A percentile compares a stretch with the other conserved stretches of the same genome.
These are phyloP conservation scores for Cladosporium sp. DNA, from an alignment of 2,329 filamentous ascomycete species.

Conservation along the genomic window DNA sequence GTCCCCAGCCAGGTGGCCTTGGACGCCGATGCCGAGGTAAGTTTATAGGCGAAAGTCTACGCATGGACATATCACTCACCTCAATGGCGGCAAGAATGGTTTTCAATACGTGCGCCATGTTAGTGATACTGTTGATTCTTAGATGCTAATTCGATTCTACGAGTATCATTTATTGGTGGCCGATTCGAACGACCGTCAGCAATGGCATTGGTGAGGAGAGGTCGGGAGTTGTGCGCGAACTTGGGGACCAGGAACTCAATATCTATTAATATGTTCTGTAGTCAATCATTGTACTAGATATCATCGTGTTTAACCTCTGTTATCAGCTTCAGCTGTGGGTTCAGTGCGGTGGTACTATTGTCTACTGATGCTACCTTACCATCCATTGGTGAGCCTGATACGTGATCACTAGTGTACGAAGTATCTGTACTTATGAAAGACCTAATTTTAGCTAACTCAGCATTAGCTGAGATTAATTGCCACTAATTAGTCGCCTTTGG, in stretches of 20 bases:
- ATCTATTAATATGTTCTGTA: background rate
- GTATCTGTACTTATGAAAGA: background rate
- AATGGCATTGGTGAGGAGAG: background rate
- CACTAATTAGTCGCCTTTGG: slow-evolving; percentile 1
- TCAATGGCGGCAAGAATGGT: background rate
- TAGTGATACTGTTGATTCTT: background rate
- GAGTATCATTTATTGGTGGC: background rate
- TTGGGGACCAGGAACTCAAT: background rate
- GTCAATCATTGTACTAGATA: background rate
- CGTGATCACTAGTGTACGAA: background rate
- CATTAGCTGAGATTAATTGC: background rate
- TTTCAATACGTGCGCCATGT: background rate
- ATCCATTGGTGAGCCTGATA: background rate
- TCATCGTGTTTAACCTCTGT: background rate
- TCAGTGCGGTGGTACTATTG: background rate
- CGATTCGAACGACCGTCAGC: background rate
- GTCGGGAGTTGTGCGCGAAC: background rate
- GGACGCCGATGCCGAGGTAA: background rate
- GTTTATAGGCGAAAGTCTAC: background rate
- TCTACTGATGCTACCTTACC: background rate
- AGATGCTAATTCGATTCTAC: background rate
- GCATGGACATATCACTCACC: background rate
- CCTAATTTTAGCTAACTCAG: background rate
- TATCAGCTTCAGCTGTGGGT: background rate
- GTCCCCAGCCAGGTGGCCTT: background rate